phyloP scores from a whole-genome alignment of 73 alveolate species.

The Uronychia binucleata region DNA sequence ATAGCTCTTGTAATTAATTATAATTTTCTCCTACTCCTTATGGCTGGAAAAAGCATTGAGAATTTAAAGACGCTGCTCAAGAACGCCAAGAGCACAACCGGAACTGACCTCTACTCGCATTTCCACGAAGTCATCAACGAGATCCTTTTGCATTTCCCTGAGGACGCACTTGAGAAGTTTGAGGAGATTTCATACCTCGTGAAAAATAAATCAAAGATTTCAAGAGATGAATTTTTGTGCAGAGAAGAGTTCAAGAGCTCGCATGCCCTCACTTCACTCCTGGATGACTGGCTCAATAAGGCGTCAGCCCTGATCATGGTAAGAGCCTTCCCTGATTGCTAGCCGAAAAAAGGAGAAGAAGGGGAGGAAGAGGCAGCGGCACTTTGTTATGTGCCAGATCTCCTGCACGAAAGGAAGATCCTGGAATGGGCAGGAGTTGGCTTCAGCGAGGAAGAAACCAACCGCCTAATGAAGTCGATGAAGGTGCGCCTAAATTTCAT shows the following conservation, averaged over 20 bases:
- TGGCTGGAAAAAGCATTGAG: constrained; percentile 24
- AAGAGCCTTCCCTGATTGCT: not conserved
- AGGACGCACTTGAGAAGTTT: constrained; percentile 59
- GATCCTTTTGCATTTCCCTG: constrained; percentile 54
- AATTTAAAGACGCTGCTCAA: constrained; percentile 54
- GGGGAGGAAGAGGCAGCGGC: not conserved
- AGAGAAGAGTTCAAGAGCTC: constrained; percentile 21
- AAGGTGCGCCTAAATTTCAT: constrained; percentile 7
- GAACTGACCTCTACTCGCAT: constrained; percentile 55
- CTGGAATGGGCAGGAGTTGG: constrained; percentile 90
- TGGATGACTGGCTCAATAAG: constrained; percentile 16
- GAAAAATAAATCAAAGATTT: constrained; percentile 23
- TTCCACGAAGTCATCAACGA: constrained; percentile 50
- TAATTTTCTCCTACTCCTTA: not conserved
- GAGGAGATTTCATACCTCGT: constrained; percentile 63
- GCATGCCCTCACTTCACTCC: not conserved
- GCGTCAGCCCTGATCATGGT: constrained; percentile 7
- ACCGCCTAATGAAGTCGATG: constrained; percentile 48
- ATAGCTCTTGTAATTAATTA: not conserved
- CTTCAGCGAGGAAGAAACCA: constrained; percentile 80
- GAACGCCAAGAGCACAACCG: constrained; percentile 40
- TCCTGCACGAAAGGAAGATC: constrained; percentile 57
- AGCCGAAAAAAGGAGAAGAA: not conserved
- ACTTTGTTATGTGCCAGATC: constrained; percentile 65
- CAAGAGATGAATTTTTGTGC: constrained; percentile 43